These are phyloP conservation scores for Penicillium sp. DNA, from an alignment of 2,329 filamentous ascomycete species.

Conservation along the genomic window DNA sequence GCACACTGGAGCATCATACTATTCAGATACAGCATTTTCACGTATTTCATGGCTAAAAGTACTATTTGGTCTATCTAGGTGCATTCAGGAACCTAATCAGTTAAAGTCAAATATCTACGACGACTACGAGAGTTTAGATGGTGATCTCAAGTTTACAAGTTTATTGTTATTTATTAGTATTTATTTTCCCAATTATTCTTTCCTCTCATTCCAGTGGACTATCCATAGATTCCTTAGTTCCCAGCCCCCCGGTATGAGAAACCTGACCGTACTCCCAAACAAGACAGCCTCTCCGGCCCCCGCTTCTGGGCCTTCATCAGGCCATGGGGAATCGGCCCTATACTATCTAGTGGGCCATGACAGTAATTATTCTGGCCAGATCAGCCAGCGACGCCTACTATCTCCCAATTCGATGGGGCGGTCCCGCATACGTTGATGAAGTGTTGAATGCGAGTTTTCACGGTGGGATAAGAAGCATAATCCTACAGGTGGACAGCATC, in stretches of 20 bases:
- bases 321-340: background rate
- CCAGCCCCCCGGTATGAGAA: background rate
- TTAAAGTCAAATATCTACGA: too few species aligned
- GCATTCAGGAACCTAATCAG: too few species aligned
- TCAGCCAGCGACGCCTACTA: background rate
- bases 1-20: accelerated
- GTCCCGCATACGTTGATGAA: background rate
- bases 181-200: too few species aligned
- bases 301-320: background rate
- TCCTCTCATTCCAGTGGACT: background rate
- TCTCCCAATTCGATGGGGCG: background rate
- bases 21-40: too few species aligned
- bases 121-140: too few species aligned
- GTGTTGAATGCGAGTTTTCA: background rate
- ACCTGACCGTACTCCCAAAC: background rate
- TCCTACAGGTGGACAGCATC: background rate
- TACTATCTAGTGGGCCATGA: too few species aligned
- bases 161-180: too few species aligned
- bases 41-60: too few species aligned
- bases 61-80: too few species aligned
- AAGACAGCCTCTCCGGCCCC: background rate
- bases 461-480: background rate
- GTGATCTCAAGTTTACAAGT: too few species aligned
- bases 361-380: background rate
- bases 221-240: too few species aligned